Percentiles rank a stretch among this genome's conserved stretches.
Conservation (phyloP, 2,329 filamentous ascomycete species). For the Penicillium digitatum region DNA sequence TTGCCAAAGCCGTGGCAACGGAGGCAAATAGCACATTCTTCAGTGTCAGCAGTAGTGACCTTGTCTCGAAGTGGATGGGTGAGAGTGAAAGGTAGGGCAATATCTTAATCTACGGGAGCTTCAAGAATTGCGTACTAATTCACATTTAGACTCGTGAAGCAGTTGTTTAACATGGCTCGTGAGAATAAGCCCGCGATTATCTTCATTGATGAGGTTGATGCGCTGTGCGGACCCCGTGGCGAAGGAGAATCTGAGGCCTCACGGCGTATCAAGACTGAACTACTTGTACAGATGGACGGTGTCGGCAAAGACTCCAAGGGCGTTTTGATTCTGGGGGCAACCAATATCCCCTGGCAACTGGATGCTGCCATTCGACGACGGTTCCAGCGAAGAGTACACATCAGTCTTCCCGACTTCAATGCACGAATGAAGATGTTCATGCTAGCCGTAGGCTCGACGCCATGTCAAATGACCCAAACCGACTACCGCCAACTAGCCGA, state of each 20-base stretch:
- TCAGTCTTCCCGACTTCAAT: slow-evolving; percentile 80
- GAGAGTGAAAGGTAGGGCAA: slow-evolving; percentile 80
- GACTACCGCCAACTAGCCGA: slow-evolving; percentile 79
- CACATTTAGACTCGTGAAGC: slow-evolving; percentile 73
- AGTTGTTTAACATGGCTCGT: slow-evolving; percentile 94
- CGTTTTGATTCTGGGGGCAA: slow-evolving; percentile 90
- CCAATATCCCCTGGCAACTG: slow-evolving; percentile 98
- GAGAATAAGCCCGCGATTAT: slow-evolving; percentile 98
- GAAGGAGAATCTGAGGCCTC: slow-evolving; percentile 98
- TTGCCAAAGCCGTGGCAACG: slow-evolving; percentile 95
- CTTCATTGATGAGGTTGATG: slow-evolving; percentile 97
- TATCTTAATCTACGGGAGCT: neutral
- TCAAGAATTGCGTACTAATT: slow-evolving; percentile 10
- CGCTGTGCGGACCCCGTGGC: slow-evolving; percentile 83
- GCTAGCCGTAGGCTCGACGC: slow-evolving; percentile 86
- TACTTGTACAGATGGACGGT: slow-evolving; percentile 98
- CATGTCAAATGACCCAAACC: slow-evolving; percentile 71
- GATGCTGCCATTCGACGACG: slow-evolving; percentile 92
- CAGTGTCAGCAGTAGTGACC: slow-evolving; percentile 92
- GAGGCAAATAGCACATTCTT: slow-evolving; percentile 99
- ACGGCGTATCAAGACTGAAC: slow-evolving; percentile 94
- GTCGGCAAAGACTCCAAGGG: slow-evolving; percentile 93
- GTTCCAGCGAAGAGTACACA: slow-evolving; percentile 95
- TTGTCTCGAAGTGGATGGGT: slow-evolving; percentile 99
- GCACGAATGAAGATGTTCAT: slow-evolving; percentile 95